phyloP scores from a whole-genome alignment of 2,329 filamentous ascomycete species.

The Colletotrichum sp. region DNA sequence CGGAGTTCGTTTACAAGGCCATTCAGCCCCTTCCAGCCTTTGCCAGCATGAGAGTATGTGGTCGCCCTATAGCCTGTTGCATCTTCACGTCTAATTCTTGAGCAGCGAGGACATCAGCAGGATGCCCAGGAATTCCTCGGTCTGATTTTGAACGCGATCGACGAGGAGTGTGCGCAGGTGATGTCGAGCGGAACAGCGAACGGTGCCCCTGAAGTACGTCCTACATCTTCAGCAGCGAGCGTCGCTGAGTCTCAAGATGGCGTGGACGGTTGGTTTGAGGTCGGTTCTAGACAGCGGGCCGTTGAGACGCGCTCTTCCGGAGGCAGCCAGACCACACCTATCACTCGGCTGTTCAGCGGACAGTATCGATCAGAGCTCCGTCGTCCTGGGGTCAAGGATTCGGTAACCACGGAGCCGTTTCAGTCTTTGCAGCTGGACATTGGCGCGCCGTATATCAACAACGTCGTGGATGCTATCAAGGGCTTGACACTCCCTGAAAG shows the following conservation, averaged over 20 bases:
- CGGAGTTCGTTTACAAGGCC: conserved; percentile 94
- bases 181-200: conserved; percentile 47
- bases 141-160: conserved; percentile 88
- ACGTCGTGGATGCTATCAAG: conserved; percentile 89
- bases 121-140: conserved; percentile 97
- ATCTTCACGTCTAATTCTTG: conserved; percentile 29
- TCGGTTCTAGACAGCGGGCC: conserved; percentile 88
- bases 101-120: conserved; percentile 89
- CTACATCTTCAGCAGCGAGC: conserved; percentile 28
- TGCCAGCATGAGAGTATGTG: conserved; percentile 83
- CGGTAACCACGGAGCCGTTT: conserved; percentile 91
- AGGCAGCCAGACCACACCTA: conserved; percentile 74
- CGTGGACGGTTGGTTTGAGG: conserved; percentile 85
- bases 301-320: conserved; percentile 88
- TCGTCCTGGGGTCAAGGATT: conserved; percentile 85
- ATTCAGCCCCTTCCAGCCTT: conserved; percentile 88
- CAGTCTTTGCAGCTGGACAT: conserved; percentile 96
- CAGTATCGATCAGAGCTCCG: conserved; percentile 88
- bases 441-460: conserved; percentile 82
- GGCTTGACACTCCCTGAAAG: conserved; percentile 84
- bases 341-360: conserved; percentile 94
- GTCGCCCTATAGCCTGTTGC: background rate
- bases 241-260: conserved; percentile 34
- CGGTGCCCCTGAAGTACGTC: conserved; percentile 26
- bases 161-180: conserved; percentile 87